phyloP scores from a whole-genome alignment of 2,329 filamentous ascomycete genomes.

The Penicillium sp. region DNA sequence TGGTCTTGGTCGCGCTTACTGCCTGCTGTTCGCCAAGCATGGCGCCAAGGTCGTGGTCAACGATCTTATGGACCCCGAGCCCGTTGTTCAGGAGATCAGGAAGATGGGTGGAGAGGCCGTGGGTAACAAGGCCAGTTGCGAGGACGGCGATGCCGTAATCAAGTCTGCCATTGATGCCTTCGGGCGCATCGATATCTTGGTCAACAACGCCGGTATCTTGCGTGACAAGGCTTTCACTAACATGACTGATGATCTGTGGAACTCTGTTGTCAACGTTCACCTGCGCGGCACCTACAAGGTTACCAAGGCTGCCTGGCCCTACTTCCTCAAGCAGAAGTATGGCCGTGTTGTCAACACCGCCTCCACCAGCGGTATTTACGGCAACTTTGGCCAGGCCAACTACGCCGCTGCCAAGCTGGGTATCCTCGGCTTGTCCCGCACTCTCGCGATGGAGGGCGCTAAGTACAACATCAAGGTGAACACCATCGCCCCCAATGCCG shows the following conservation, averaged over 20 bases:
- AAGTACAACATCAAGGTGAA: slow-evolving; percentile 99
- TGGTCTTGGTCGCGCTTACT: slow-evolving; percentile 87
- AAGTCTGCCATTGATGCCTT: slow-evolving; percentile 91
- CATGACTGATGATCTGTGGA: slow-evolving; percentile 93
- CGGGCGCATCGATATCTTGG: slow-evolving; percentile 85
- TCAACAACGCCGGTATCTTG: slow-evolving; percentile 98
- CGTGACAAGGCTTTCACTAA: slow-evolving; percentile 97
- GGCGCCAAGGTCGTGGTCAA: slow-evolving; percentile 89
- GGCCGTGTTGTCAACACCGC: slow-evolving; percentile 95
- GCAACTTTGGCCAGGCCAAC: slow-evolving; percentile 98
- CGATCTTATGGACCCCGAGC: slow-evolving; percentile 87
- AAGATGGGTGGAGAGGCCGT: slow-evolving; percentile 82
- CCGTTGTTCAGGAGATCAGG: slow-evolving; percentile 86
- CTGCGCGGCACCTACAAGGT: slow-evolving; percentile 92
- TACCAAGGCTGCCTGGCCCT: slow-evolving; percentile 95
- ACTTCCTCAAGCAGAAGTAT: slow-evolving; percentile 98
- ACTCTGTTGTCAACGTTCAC: slow-evolving; percentile 87
- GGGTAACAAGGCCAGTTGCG: slow-evolving; percentile 86
- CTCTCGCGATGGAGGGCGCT: slow-evolving; percentile 82
- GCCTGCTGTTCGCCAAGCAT: slow-evolving; percentile 75
- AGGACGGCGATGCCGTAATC: slow-evolving; percentile 85
- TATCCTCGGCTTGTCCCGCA: slow-evolving; percentile 91
- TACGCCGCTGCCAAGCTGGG: slow-evolving; percentile 87
- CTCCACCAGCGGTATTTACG: slow-evolving; percentile 94
- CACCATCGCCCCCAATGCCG: slow-evolving; percentile 95